A percentile compares a stretch with the other conserved stretches of the same genome.
Conservation (phyloP, 441 rosid genomes). For the Populus hybrid region DNA sequence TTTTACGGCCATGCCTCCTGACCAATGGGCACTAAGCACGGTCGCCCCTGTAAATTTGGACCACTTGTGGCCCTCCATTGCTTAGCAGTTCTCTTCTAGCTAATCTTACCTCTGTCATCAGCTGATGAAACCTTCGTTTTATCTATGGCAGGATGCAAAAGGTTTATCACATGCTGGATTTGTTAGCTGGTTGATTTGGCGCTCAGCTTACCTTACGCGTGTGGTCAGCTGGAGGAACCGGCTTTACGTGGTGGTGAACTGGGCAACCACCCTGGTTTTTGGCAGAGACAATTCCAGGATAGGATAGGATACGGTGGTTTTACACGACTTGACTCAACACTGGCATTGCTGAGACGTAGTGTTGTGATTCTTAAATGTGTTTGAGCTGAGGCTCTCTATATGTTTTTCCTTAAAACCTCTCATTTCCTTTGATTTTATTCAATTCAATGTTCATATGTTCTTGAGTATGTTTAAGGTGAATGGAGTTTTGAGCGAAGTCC, state of each 20-base stretch:
- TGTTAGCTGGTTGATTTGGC: conserved; percentile 82
- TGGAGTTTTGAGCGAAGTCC: too few species aligned
- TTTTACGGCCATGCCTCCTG: too few species aligned
- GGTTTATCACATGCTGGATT: conserved; percentile 82
- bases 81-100: background rate
- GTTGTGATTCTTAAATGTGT: too few species aligned
- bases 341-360: background rate
- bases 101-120: background rate
- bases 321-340: background rate
- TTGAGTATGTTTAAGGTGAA: too few species aligned
- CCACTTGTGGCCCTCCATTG: background rate
- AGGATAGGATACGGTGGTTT: too few species aligned
- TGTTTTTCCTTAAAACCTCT: too few species aligned
- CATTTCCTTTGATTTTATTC: too few species aligned
- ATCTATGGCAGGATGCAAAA: conserved; percentile 42
- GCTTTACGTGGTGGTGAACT: conserved; percentile 77
- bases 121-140: background rate
- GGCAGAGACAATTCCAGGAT: conserved; percentile 68
- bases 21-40: too few species aligned
- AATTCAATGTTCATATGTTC: too few species aligned
- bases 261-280: conserved; percentile 83
- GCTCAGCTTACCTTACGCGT: conserved; percentile 86
- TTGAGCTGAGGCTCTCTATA: too few species aligned
- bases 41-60: too few species aligned
- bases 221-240: conserved; percentile 95